Conservation (phyloP, 371 early-diverging fungal species). For the Mucor saturninus region DNA sequence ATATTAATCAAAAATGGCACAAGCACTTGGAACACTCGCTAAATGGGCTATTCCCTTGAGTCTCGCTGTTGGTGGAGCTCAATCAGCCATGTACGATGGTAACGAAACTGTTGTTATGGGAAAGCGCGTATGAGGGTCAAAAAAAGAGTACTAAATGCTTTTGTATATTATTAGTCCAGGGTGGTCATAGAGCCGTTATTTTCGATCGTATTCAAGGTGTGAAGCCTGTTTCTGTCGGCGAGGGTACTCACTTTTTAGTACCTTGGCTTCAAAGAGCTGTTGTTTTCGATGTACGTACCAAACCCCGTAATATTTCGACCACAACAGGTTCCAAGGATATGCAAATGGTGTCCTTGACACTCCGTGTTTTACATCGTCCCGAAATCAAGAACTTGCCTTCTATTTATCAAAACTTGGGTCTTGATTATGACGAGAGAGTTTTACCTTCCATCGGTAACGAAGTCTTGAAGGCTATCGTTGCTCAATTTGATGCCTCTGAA, state of each 20-base stretch:
- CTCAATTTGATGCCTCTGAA: constrained; percentile 97
- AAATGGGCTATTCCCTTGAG: constrained; percentile 75
- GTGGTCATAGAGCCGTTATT: constrained; percentile 95
- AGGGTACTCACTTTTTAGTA: constrained; percentile 97
- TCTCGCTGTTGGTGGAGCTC: constrained; percentile 67
- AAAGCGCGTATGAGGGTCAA: not conserved
- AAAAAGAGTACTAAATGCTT: constrained; percentile 39
- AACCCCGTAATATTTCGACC: constrained; percentile 96
- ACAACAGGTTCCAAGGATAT: constrained; percentile 90
- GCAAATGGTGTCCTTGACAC: constrained; percentile 92
- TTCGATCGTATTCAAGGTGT: constrained; percentile 97
- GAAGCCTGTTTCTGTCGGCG: constrained; percentile 74
- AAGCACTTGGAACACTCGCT: constrained; percentile 58
- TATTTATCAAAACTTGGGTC: constrained; percentile 92
- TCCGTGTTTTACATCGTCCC: constrained; percentile 95
- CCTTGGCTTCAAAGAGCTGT: constrained; percentile 91
- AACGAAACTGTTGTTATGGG: constrained; percentile 24
- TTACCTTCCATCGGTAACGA: constrained; percentile 98
- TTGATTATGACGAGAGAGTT: constrained; percentile 97
- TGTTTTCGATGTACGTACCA: constrained; percentile 88
- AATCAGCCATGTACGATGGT: constrained; percentile 94
- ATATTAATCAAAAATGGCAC: no score
- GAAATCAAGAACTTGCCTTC: constrained; percentile 74
- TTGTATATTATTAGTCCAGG: constrained; percentile 74
- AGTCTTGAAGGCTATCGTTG: constrained; percentile 97